phyloP scores from a whole-genome alignment of 1,284 basidiomycete species.

The Erythrobasidium hasegawianum region DNA sequence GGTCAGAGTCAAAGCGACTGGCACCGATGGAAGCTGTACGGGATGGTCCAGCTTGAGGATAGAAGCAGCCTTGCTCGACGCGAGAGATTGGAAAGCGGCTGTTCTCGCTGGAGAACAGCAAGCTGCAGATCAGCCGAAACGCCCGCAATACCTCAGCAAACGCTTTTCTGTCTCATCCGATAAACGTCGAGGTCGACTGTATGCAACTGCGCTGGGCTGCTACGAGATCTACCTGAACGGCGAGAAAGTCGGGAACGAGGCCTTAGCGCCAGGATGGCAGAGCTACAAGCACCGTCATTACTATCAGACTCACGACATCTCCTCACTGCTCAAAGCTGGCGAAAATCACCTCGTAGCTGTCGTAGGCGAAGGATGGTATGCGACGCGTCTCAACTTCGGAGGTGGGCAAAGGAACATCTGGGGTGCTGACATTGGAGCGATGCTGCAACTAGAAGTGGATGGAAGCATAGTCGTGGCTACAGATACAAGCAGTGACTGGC shows the following conservation, averaged over 20 bases:
- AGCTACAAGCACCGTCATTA: conserved; percentile 45
- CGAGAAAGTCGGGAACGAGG: conserved; percentile 44
- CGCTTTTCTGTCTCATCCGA: conserved; percentile 31
- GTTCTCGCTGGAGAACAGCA: conserved; percentile 38
- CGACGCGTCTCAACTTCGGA: conserved; percentile 42
- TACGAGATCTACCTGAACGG: conserved; percentile 48
- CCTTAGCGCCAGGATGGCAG: conserved; percentile 48
- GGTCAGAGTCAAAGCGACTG: conserved; percentile 39
- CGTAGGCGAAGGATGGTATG: conserved; percentile 48
- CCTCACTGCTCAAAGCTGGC: conserved; percentile 36
- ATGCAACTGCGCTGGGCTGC: conserved; percentile 47
- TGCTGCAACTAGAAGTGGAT: conserved; percentile 45
- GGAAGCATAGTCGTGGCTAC: conserved; percentile 35
- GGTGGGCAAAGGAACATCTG: conserved; percentile 42
- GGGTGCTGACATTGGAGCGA: conserved; percentile 41
- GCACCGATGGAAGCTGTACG: conserved; percentile 36
- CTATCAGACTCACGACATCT: conserved; percentile 47
- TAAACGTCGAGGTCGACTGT: conserved; percentile 39
- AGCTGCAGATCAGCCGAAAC: conserved; percentile 38
- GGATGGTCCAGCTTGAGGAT: conserved; percentile 31
- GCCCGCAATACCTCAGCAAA: conserved; percentile 40
- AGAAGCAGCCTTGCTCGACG: conserved; percentile 42
- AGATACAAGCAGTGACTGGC: conserved; percentile 39
- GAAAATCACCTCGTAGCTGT: conserved; percentile 42
- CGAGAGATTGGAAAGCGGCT: conserved; percentile 42